Evolutionary conservation across 371 early-diverging fungal genomes (phyloP).

Genomic region (Mucor mucedo): DNA sequence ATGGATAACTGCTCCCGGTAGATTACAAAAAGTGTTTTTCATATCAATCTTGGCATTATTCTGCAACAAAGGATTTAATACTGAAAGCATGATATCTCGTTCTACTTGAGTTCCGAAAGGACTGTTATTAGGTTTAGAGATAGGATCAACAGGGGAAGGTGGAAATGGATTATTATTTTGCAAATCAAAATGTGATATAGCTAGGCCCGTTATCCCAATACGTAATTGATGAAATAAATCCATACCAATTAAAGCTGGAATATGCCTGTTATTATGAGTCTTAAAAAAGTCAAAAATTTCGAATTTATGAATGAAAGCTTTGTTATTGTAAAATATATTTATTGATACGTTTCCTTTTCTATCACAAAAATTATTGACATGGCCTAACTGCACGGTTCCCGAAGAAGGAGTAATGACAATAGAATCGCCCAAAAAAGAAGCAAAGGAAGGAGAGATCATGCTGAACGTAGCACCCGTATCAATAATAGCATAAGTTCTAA

Average conservation of each 20-base stretch:
- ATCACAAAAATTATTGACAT: not conserved
- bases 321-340: slow-evolving; percentile 16
- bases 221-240: slow-evolving; percentile 5
- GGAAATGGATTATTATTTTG: not conserved
- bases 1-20: slow-evolving; percentile 5
- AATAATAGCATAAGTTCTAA: slow-evolving; percentile 9
- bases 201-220: slow-evolving; percentile 1
- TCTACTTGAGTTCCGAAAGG: slow-evolving; percentile 9
- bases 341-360: not conserved
- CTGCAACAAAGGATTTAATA: not conserved
- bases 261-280: not conserved
- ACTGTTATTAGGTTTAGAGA: not conserved
- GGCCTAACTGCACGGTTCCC: slow-evolving; percentile 5
- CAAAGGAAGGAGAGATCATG: not conserved
- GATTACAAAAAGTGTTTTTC: slow-evolving; percentile 7
- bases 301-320: slow-evolving; percentile 6
- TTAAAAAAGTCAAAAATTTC: slow-evolving; percentile 17
- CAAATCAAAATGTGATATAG: not conserved
- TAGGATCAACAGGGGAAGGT: slow-evolving; percentile 11
- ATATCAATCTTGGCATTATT: slow-evolving; percentile 2
- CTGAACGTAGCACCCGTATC: slow-evolving; percentile 15
- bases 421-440: not conserved
- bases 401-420: not conserved
- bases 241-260: slow-evolving; percentile 8
- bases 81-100: not conserved